Conservation (phyloP, 164 flowering plant species). For the Saururus chinensis region DNA sequence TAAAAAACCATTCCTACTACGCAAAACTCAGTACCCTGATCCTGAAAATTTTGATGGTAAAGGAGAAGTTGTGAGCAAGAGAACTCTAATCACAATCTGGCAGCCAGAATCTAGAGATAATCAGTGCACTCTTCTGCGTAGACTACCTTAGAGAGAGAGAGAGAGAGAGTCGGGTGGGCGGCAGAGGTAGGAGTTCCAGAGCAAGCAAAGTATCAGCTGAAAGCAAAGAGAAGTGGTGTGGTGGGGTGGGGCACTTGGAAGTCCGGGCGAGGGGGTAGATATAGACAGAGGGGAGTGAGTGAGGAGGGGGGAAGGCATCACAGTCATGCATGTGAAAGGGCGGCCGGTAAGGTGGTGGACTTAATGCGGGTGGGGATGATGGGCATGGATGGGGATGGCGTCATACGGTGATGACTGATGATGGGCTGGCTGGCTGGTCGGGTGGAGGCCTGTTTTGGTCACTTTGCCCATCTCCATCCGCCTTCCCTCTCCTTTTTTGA, state of each 20-base stretch:
- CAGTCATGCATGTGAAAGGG: slow-evolving; percentile 83
- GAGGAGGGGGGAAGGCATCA: slow-evolving; percentile 23
- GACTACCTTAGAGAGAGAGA: neutral
- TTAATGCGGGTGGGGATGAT: slow-evolving; percentile 30
- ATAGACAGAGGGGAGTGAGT: slow-evolving; percentile 2
- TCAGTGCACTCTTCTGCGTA: too few species aligned
- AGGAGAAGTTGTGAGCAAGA: too few species aligned
- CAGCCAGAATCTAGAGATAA: too few species aligned
- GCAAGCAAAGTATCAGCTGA: neutral
- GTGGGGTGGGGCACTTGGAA: neutral
- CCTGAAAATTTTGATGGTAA: too few species aligned
- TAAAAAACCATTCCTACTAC: too few species aligned
- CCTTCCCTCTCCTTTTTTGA: neutral
- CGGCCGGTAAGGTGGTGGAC: slow-evolving; percentile 32
- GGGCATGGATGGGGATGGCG: slow-evolving; percentile 39
- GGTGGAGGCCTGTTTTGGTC: too few species aligned
- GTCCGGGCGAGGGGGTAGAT: neutral
- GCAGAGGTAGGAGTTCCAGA: neutral
- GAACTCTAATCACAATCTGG: too few species aligned
- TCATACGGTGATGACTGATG: slow-evolving; percentile 44
- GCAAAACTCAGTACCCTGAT: too few species aligned
- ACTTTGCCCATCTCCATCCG: slow-evolving; percentile 2
- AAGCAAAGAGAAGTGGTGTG: neutral
- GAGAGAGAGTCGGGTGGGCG: neutral
- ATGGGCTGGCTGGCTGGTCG: too few species aligned